These are phyloP conservation scores for Pythium pyrilobum DNA, from an alignment of 352 stramenopile species.

Conservation along the genomic window DNA sequence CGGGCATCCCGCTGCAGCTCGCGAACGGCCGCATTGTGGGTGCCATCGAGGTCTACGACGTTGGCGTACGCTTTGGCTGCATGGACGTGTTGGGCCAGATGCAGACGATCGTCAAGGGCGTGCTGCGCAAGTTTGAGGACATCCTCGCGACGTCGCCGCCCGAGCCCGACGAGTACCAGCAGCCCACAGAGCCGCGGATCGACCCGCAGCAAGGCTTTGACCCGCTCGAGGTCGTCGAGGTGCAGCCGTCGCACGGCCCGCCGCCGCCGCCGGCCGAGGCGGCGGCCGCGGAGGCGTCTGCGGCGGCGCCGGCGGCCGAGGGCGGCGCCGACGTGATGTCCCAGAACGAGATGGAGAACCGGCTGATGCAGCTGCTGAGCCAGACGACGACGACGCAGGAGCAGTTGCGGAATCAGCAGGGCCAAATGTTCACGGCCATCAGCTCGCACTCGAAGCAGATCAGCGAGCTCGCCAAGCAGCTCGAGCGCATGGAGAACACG, in stretches of 20 bases:
- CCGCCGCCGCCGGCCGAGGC: not conserved
- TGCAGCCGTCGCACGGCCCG: constrained; percentile 20
- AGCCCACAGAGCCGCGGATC: constrained; percentile 2
- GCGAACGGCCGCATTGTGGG: constrained; percentile 66
- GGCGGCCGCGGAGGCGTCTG: not conserved
- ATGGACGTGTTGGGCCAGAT: constrained; percentile 60
- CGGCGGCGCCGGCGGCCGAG: not conserved
- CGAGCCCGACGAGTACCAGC: constrained; percentile 19
- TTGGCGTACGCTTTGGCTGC: constrained; percentile 44
- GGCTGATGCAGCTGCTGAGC: constrained; percentile 66
- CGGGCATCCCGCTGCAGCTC: constrained; percentile 71
- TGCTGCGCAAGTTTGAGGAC: constrained; percentile 74
- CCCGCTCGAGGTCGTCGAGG: constrained; percentile 16
- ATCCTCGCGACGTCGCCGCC: constrained; percentile 35
- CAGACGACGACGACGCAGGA: constrained; percentile 80
- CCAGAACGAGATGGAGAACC: constrained; percentile 70
- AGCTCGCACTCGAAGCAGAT: constrained; percentile 76
- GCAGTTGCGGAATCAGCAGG: constrained; percentile 74
- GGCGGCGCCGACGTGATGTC: constrained; percentile 11
- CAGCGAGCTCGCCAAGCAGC: constrained; percentile 67
- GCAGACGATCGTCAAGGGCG: constrained; percentile 60
- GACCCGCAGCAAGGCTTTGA: constrained; percentile 9
- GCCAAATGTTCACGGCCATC: constrained; percentile 77
- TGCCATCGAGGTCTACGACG: constrained; percentile 66
- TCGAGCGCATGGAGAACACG: constrained; percentile 73